Conservation (phyloP, 768 basidiomycete genomes). For the Naganishia friedmannii region DNA sequence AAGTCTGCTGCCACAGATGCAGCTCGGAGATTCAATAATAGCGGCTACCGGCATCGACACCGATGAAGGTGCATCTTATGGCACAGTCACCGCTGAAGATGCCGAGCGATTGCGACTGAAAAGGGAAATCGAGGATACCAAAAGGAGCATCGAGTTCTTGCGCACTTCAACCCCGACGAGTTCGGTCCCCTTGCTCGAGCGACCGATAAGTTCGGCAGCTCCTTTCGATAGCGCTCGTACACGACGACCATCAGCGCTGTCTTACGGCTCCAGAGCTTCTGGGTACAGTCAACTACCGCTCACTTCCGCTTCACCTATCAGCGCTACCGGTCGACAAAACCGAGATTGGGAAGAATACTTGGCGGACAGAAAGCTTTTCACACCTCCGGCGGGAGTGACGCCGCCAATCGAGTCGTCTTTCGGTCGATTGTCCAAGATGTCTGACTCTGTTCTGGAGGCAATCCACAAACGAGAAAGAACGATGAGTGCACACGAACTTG, state of each 20-base stretch:
- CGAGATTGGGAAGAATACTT: conserved; percentile 74
- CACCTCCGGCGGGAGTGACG: conserved; percentile 75
- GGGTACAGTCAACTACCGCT: background rate
- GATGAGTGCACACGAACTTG: conserved; percentile 64
- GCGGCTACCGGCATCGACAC: conserved; percentile 4
- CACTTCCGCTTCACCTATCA: background rate
- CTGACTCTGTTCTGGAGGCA: conserved; percentile 63
- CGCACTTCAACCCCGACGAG: conserved; percentile 23
- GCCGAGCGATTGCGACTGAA: conserved; percentile 46
- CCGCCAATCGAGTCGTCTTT: conserved; percentile 61
- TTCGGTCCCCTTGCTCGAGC: conserved; percentile 15
- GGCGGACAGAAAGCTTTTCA: conserved; percentile 75
- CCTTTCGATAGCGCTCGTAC: conserved; percentile 13
- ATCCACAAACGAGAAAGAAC: conserved; percentile 60
- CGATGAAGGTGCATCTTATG: background rate
- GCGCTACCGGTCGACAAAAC: background rate
- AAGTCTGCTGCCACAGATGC: conserved; percentile 24
- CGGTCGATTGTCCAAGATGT: conserved; percentile 23
- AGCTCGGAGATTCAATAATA: conserved; percentile 20
- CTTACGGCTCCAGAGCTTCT: conserved; percentile 4
- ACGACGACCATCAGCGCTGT: conserved; percentile 11
- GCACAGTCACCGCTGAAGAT: conserved; percentile 21
- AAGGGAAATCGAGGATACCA: conserved; percentile 48
- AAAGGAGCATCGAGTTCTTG: conserved; percentile 41
- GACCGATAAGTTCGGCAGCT: conserved; percentile 5